Percentiles rank a stretch among this genome's conserved stretches.
Conservation (phyloP, 176 grass and related monocot species). For the Triticum turgidum region DNA sequence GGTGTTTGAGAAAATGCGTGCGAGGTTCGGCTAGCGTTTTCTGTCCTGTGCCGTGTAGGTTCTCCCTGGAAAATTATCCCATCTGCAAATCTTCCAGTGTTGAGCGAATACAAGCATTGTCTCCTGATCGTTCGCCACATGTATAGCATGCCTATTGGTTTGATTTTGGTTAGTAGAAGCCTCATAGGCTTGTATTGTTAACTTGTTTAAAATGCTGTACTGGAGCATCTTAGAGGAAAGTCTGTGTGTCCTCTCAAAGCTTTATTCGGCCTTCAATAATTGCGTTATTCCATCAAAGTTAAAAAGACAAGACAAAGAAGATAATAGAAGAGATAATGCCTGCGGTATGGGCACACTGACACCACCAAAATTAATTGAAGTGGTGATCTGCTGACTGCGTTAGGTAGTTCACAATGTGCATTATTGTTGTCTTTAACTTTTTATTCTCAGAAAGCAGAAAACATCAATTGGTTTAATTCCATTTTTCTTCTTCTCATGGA, state of each 20-base stretch:
- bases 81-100: not conserved
- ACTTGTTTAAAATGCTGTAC: not conserved
- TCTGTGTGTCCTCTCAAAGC: not conserved
- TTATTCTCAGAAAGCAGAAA: not conserved
- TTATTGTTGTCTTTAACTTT: not conserved
- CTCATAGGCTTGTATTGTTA: not conserved
- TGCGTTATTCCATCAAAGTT: not conserved
- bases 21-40: not conserved
- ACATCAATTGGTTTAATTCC: not conserved
- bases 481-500: not conserved
- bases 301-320: not conserved
- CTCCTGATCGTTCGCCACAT: not conserved
- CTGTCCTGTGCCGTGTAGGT: not conserved
- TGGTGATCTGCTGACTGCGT: not conserved
- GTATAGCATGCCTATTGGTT: not conserved
- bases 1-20: conserved; percentile 36
- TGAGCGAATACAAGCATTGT: not conserved
- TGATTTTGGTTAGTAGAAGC: not conserved
- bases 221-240: not conserved
- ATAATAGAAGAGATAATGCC: not conserved
- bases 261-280: not conserved
- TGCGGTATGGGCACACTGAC: not conserved
- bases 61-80: not conserved
- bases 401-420: not conserved
- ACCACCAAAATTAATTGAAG: conserved; percentile 5